Base-by-base conservation (phyloP, 2,329 filamentous ascomycete species). In the Fusarium sp. region DNA sequence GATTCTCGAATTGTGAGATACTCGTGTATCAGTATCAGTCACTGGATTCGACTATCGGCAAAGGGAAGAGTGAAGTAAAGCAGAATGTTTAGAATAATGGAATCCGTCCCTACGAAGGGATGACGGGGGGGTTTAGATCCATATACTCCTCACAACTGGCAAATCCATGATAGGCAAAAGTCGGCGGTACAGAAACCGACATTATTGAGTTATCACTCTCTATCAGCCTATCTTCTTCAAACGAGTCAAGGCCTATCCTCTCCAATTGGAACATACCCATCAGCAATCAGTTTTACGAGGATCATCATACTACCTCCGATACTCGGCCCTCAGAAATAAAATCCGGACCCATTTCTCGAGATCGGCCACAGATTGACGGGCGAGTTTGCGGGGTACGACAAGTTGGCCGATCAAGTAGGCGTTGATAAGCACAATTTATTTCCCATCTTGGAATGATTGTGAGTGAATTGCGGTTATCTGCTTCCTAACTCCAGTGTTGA, bases 281-380 rank as follows among this genome's bases (percentile, higher is more conserved):
- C 17, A 10, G 17, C 35, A n/a, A 32, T 24, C 24, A 32, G 40
- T 11, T 47, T 20, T 56, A 48, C 44, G 62, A 51, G 44, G 64
- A 48, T 50, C 17, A 30, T 33, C 14, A 20, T 33, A 60, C 24
- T 43, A 45, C 3, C 15, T 43, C 50, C 26, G 56, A 56, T 59
- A 5, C 22, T 70, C 66, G 66, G 66, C 28, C 11, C n/a, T 10
- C 28, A 69, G 19, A 63, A 60, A 37, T 69, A 30, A 45, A 6
- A 8, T 7, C 66, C 66, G 66, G 47, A 32, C n/a, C 20, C 24
- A 33, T n/a, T 33, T 41, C 22, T 13, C 1, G 6, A 3, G 43
- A 54, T 65, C 24, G 41, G 33, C 5, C 28, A 10, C 41, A 46
- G 49, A 30, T 62, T 41, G 40, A n/a, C 37, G 7, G 7, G 33